Base-by-base conservation (phyloP, 148 eudicot species). In the Chenopodium berlandieri region DNA sequence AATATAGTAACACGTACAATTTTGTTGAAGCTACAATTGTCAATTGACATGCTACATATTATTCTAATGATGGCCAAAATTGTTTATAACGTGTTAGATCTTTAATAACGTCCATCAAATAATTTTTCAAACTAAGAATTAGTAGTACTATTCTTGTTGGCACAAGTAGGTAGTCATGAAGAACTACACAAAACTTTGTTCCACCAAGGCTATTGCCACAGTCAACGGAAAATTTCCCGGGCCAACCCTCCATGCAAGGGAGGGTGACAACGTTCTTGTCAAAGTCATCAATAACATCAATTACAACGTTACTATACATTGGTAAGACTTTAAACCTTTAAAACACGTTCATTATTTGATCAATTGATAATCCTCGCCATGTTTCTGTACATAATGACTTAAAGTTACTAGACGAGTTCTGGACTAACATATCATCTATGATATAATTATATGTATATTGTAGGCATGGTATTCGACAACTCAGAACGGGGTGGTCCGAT, bases 141-240 rank as follows among this genome's bases (percentile, higher is more conserved):
- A 34, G 40, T 34, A 34, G 6, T 34, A 34, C 40, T 34, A 4
- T 34, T 34, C 40, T 34, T 34, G 25, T 23, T 27, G 3, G 17
- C 52, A 12, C n/a, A 52, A 82, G 70, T 82, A 94, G 98, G 93
- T 94, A 85, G 89, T 88, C 30, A 78, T 84, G 88, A 86, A 83
- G 78, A 92, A 91, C 67, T 81, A 77, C 74, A 94, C 94, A 22
- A 89, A 87, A 87, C 88, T 94, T 17, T 94, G 98, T 78, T 84
- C 94, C 0, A 88, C 88, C 22, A 94, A 94, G 88, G 84, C 93
- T 27, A 91, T 91, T 31, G 93, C 91, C 48, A 90, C 92, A 0
- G 90, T 92, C 4, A 92, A 94, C 37, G 98, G 96, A 31, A 86
- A 84, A 62, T 92, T 90, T 70, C 98, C 98, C 2, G 98, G 98